Conservation (phyloP, 225 moss, liverwort and hornwort genomes). For the Antitrichia curtipendula region DNA sequence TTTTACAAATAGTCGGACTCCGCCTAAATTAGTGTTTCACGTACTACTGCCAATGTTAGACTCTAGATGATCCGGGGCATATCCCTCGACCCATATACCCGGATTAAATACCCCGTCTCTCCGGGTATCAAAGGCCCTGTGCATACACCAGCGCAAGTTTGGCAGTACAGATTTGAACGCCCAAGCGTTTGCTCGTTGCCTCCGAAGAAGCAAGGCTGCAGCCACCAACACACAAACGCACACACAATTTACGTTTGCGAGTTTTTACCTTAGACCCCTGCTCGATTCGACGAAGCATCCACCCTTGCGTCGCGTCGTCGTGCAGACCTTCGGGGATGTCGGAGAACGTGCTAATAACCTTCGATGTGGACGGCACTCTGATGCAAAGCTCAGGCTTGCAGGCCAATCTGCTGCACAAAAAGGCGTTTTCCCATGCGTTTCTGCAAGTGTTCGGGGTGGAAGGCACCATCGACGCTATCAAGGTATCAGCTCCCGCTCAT, state of each 20-base stretch:
- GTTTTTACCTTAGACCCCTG: not conserved
- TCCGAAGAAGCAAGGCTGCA: not conserved
- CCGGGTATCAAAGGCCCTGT: not conserved
- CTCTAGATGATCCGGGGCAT: not conserved
- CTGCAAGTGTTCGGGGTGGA: conserved; percentile 75
- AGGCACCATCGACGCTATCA: conserved; percentile 69
- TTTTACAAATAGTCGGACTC: not conserved
- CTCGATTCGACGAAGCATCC: not conserved
- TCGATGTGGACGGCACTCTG: conserved; percentile 93
- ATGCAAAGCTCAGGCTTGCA: conserved; percentile 57
- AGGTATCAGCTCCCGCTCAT: conserved; percentile 11
- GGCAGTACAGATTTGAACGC: not conserved
- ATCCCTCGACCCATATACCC: not conserved
- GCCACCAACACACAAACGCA: no score
- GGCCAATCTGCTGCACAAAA: conserved; percentile 87
- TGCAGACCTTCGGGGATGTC: conserved; percentile 3
- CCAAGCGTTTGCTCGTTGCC: not conserved
- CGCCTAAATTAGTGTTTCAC: no score
- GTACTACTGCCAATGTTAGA: not conserved
- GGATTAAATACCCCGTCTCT: not conserved
- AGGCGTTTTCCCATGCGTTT: conserved; percentile 70
- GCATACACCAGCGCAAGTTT: not conserved
- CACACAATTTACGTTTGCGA: not conserved
- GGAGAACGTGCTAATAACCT: conserved; percentile 56
- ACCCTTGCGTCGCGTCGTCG: not conserved